These are phyloP conservation scores for Zygoascus sp. DNA, from an alignment of 1,139 yeast species.

Conservation along the genomic window DNA sequence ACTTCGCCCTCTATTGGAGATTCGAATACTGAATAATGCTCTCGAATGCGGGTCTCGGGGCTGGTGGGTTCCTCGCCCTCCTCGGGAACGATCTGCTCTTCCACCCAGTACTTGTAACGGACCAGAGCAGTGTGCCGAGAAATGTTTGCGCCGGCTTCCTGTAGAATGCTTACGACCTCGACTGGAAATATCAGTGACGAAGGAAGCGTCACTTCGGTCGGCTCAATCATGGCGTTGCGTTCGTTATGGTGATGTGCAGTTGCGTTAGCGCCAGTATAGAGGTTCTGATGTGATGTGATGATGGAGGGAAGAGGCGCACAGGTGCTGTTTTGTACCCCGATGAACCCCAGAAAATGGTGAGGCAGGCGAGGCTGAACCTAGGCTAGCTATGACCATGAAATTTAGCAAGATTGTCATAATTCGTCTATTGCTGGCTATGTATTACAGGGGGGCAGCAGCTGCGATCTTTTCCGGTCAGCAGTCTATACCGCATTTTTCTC, in stretches of 20 bases:
- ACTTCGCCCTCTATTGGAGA: slow-evolving; percentile 76
- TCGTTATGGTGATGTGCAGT: background rate
- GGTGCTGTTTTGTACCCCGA: too few relatives aligned
- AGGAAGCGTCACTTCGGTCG: slow-evolving; percentile 44
- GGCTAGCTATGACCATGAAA: too few relatives aligned
- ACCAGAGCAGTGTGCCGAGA: slow-evolving; percentile 52
- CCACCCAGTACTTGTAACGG: slow-evolving; percentile 58
- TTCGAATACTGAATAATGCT: slow-evolving; percentile 56
- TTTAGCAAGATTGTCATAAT: too few relatives aligned
- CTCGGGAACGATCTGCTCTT: slow-evolving; percentile 40
- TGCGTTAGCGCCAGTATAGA: background rate
- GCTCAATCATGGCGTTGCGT: slow-evolving; percentile 14
- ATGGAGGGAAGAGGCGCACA: too few relatives aligned
- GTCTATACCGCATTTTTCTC: background rate
- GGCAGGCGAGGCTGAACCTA: too few relatives aligned
- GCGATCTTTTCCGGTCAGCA: background rate
- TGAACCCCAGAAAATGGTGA: too few relatives aligned
- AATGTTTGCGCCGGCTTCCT: slow-evolving; percentile 45
- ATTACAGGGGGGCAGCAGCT: too few relatives aligned
- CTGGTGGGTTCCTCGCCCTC: slow-evolving; percentile 26
- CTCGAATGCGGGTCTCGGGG: slow-evolving; percentile 18
- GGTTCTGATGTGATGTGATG: too few relatives aligned
- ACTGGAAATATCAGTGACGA: slow-evolving; percentile 64
- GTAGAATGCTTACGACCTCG: slow-evolving; percentile 51
- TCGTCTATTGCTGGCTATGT: too few relatives aligned